Percentiles rank a stretch among this genome's conserved stretches.
Evolutionary conservation across 1,284 basidiomycete species (phyloP).

Genomic region (Peniophora sp.): DNA sequence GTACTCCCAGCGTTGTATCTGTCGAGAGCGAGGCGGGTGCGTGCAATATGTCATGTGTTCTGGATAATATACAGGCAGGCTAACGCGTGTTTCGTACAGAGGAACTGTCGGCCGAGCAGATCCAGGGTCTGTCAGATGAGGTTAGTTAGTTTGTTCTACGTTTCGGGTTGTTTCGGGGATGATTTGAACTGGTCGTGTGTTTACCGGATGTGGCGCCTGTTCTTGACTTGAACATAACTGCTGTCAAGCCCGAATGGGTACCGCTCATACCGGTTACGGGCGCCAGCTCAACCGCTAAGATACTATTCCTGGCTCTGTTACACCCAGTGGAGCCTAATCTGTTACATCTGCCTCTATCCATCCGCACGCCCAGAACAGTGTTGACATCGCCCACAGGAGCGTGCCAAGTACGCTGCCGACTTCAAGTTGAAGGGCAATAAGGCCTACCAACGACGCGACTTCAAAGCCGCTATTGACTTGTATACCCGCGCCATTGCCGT

Average conservation of each 20-base stretch:
- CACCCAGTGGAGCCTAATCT: neutral
- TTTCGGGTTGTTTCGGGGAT: neutral
- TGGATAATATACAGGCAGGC: slow-evolving; percentile 8
- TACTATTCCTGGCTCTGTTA: too few relatives aligned
- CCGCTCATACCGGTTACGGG: too few relatives aligned
- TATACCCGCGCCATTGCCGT: slow-evolving; percentile 92
- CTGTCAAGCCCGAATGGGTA: neutral
- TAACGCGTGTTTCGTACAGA: slow-evolving; percentile 14
- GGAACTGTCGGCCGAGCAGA: slow-evolving; percentile 45
- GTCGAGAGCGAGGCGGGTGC: slow-evolving; percentile 26
- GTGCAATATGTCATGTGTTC: slow-evolving; percentile 12
- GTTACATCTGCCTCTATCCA: too few relatives aligned
- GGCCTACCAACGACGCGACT: slow-evolving; percentile 79
- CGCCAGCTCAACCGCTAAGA: too few relatives aligned
- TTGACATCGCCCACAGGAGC: slow-evolving; percentile 42
- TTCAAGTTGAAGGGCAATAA: slow-evolving; percentile 90
- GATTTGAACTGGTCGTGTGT: neutral
- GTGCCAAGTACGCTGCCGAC: slow-evolving; percentile 64
- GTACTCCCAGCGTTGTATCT: slow-evolving; percentile 4
- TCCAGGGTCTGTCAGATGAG: slow-evolving; percentile 48
- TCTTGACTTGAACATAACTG: too few relatives aligned
- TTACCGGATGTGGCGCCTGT: neutral
- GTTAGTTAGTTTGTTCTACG: slow-evolving; percentile 24
- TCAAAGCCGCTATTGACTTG: slow-evolving; percentile 68
- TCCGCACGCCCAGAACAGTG: too few relatives aligned